phyloP scores from a whole-genome alignment of 805 yeast genomes.

The Candida ulmi region DNA sequence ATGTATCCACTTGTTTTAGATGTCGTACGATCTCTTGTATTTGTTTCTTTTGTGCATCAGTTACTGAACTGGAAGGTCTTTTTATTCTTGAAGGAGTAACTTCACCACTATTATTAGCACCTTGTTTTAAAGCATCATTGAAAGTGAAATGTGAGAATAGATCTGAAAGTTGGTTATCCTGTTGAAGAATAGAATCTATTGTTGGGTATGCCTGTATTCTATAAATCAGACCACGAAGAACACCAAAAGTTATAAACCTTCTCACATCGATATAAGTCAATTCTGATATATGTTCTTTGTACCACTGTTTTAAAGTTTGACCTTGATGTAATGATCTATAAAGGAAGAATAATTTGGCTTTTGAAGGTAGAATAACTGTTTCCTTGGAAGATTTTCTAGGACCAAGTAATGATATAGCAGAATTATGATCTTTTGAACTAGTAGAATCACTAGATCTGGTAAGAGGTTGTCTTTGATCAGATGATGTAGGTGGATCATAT shows the following conservation, averaged over 20 bases:
- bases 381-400: conserved; percentile 6
- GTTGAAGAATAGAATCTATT: conserved; percentile 13
- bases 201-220: conserved; percentile 72
- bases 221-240: conserved; percentile 74
- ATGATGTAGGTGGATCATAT: conserved; percentile 16
- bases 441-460: conserved; percentile 1
- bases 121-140: background rate
- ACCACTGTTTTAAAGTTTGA: conserved; percentile 77
- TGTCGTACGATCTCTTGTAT: conserved; percentile 25
- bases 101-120: no score
- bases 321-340: conserved; percentile 79
- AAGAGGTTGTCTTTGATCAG: background rate
- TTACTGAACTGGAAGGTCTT: conserved; percentile 4
- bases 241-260: conserved; percentile 82
- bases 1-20: conserved; percentile 45
- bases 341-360: conserved; percentile 60
- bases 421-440: conserved; percentile 3
- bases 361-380: conserved; percentile 45
- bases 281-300: conserved; percentile 50
- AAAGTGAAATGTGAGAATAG: conserved; percentile 6
- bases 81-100: background rate
- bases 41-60: conserved; percentile 14
- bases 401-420: conserved; percentile 12
- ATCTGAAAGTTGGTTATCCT: conserved; percentile 12
- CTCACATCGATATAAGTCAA: conserved; percentile 72